phyloP scores from a whole-genome alignment of 169 alveolate species.

The Cryptosporidium ryanae region DNA sequence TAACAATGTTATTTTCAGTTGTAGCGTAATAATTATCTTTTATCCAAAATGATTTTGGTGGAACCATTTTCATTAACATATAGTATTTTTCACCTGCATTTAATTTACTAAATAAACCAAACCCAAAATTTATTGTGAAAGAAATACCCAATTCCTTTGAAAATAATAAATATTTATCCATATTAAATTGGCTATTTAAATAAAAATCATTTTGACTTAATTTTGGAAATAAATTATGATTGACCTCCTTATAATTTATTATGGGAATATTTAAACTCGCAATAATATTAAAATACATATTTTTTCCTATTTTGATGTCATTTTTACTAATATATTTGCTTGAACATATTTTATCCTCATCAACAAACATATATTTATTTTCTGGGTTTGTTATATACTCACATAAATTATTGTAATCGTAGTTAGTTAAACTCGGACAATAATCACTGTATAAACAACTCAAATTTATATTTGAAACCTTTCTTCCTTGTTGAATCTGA shows the following conservation, averaged over 20 bases:
- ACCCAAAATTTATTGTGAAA: conserved; percentile 33
- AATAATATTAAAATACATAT: conserved; percentile 39
- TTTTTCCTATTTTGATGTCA: not conserved
- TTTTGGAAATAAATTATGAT: not conserved
- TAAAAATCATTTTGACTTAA: not conserved
- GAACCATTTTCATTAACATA: conserved; percentile 23
- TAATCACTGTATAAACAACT: conserved; percentile 30
- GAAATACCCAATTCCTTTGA: conserved; percentile 58
- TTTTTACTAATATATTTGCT: conserved; percentile 7
- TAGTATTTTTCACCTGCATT: conserved; percentile 18
- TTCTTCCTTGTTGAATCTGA: conserved; percentile 3
- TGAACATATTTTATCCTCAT: conserved; percentile 31
- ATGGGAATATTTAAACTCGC: conserved; percentile 52
- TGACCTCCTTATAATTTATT: conserved; percentile 7
- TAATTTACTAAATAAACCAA: conserved; percentile 35
- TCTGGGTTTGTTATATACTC: conserved; percentile 23
- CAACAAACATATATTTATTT: conserved; percentile 4
- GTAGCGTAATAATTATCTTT: conserved; percentile 12
- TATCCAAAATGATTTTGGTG: conserved; percentile 56
- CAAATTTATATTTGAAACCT: conserved; percentile 27
- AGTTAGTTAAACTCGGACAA: conserved; percentile 33
- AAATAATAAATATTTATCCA: conserved; percentile 31
- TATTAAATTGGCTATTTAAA: conserved; percentile 6
- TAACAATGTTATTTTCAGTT: not conserved
- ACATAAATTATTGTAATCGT: conserved; percentile 38